phyloP scores from a whole-genome alignment of 129 eudicot species.

The Escallonia rubra region DNA sequence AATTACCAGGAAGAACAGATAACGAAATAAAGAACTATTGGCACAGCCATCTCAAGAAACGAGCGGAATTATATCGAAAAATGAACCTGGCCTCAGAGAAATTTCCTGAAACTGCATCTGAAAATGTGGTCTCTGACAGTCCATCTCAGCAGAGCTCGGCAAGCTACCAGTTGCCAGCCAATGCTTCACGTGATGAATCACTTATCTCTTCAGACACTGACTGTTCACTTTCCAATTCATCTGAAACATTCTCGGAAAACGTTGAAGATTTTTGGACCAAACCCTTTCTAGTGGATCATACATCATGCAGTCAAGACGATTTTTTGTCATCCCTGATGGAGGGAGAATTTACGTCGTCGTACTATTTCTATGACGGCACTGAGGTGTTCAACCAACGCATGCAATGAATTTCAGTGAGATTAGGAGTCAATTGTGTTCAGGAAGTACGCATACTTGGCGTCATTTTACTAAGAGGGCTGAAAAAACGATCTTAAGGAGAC shows the following conservation, averaged over 20 bases:
- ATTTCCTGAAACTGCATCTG: not conserved
- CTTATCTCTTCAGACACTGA: not conserved
- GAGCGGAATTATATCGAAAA: not conserved
- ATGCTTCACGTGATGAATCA: not conserved
- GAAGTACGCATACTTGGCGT: no score
- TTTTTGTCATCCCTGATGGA: not conserved
- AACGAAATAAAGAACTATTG: conserved; percentile 48
- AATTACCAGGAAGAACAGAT: conserved; percentile 48
- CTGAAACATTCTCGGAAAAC: not conserved
- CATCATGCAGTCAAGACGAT: not conserved
- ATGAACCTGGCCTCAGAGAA: not conserved
- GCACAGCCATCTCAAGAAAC: conserved; percentile 30
- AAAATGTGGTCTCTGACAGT: not conserved
- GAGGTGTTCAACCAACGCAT: not conserved
- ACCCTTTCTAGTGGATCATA: conserved; percentile 15
- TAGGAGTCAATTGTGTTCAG: no score
- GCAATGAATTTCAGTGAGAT: no score
- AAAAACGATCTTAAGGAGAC: no score
- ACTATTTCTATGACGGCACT: not conserved
- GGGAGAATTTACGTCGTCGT: not conserved
- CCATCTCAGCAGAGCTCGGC: not conserved
- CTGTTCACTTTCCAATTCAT: not conserved
- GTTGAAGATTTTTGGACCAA: conserved; percentile 19
- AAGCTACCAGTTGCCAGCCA: not conserved
- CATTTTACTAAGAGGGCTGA: no score